phyloP scores from a whole-genome alignment of 1,284 basidiomycete genomes.

The Boletellus deceptivus region DNA sequence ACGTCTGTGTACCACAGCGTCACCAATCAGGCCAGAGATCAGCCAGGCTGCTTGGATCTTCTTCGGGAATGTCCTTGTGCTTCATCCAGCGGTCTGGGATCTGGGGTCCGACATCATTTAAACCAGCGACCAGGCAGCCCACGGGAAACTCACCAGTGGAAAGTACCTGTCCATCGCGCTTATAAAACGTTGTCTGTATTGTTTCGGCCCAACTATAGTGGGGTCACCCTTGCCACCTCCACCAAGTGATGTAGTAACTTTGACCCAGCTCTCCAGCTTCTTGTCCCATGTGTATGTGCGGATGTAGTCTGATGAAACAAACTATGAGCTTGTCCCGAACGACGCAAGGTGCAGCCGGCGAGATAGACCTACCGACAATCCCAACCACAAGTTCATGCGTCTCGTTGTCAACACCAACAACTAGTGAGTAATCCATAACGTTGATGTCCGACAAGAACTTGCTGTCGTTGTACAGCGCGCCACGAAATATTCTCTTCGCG shows the following conservation, averaged over 20 bases:
- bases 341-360: neutral
- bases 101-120: conserved; percentile 36
- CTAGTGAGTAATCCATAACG: conserved; percentile 98
- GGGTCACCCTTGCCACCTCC: conserved; percentile 81
- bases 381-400: conserved; percentile 89
- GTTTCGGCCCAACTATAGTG: conserved; percentile 85
- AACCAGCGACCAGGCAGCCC: neutral
- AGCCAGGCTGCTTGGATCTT: conserved; percentile 56
- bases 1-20: conserved; percentile 1
- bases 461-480: conserved; percentile 92
- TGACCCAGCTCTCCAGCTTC: conserved; percentile 96
- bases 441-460: conserved; percentile 93
- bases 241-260: conserved; percentile 88
- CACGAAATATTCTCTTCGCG: conserved; percentile 88
- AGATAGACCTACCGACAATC: conserved; percentile 77
- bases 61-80: conserved; percentile 70
- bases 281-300: conserved; percentile 98
- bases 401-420: conserved; percentile 87
- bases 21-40: conserved; percentile 57
- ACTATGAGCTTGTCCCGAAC: conserved; percentile 3
- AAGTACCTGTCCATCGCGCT: conserved; percentile 94
- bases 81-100: conserved; percentile 89
- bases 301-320: conserved; percentile 71
- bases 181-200: conserved; percentile 86
- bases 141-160: conserved; percentile 56